Percentiles rank a stretch among this genome's conserved stretches.
phyloP scores from a whole-genome alignment of 1,284 basidiomycete species.

The Inonotus hispidus region DNA sequence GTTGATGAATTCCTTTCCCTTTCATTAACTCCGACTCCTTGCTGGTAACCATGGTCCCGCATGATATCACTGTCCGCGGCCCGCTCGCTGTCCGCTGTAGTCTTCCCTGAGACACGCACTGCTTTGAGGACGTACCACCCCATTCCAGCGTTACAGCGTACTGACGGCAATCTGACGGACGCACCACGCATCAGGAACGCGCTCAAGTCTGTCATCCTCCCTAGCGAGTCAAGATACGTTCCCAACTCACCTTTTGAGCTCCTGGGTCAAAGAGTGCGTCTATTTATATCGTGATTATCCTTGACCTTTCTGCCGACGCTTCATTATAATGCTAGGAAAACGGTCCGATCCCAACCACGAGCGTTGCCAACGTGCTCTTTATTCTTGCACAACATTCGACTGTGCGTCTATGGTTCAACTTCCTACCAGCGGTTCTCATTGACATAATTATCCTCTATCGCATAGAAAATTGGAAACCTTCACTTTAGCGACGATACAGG shows the following conservation, averaged over 20 bases:
- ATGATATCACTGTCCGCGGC: slow-evolving; percentile 1
- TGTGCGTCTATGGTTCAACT: slow-evolving; percentile 35
- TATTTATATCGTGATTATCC: neutral
- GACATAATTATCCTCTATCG: neutral
- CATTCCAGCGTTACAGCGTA: slow-evolving; percentile 61
- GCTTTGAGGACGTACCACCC: slow-evolving; percentile 67
- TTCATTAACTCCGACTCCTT: slow-evolving; percentile 7
- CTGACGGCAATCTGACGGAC: slow-evolving; percentile 62
- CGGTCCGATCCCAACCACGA: slow-evolving; percentile 58
- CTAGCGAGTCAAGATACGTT: slow-evolving; percentile 60
- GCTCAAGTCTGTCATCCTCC: slow-evolving; percentile 70
- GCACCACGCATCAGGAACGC: slow-evolving; percentile 70
- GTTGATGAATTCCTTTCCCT: neutral
- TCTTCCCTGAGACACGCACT: slow-evolving; percentile 67
- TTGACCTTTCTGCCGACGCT: neutral
- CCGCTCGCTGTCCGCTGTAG: slow-evolving; percentile 24
- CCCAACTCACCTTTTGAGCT: slow-evolving; percentile 69
- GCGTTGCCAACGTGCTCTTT: slow-evolving; percentile 75
- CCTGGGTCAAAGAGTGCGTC: slow-evolving; percentile 29
- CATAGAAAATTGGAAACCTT: slow-evolving; percentile 46
- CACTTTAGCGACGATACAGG: slow-evolving; percentile 47
- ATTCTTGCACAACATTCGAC: slow-evolving; percentile 65
- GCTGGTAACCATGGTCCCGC: slow-evolving; percentile 13
- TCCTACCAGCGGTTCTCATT: neutral
- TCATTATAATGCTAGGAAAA: slow-evolving; percentile 4